Base-by-base conservation (phyloP, 2,329 filamentous ascomycete species). In the Fusarium proliferatum region DNA sequence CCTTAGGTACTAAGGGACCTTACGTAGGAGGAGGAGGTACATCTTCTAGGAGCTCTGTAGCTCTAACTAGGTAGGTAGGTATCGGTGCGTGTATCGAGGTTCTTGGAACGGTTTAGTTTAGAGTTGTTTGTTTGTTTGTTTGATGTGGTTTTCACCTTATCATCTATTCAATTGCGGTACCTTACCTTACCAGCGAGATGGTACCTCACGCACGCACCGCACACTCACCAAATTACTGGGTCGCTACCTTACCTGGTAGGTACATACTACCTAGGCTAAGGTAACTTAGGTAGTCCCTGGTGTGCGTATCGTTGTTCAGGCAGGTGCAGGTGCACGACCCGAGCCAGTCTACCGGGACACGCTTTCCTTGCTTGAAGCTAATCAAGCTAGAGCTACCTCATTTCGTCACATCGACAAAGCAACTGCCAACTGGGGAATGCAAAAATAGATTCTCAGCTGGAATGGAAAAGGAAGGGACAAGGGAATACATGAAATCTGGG, bases 271-370 rank as follows among this genome's bases (percentile, higher is more conserved):
- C 23, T 26, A 46, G 45, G 45, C 45, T 46, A 33, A 33, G 30
- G 30, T 33, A 46, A 46, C 45, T 46, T 46, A 51, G n/a, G n/a
- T n/a, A n/a, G 38, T 43, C 33, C 33, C 42, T 59, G 64, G 69
- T 63, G 67, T 60, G 55, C 46, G 38, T 28, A 45, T 63, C 39
- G 46, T 63, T 36, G 39, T 53, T 55, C 58, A 53, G 41, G 62
- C 48, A 71, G 62, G 68, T 59, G 43, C 30, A 46, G 43, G 30
- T 52, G 45, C 59, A 64, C 56, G 57, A 68, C 46, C 63, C 58
- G 56, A 67, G 62, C 62, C 69, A 64, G 41, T 67, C 58, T 60
- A 53, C 58, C 52, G 69, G 67, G 69, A 60, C 69, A 41, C 58
- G 49, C 61, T 63, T 71, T 71, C 67, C 64, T 63, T 69, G 56